phyloP scores from a whole-genome alignment of 2,329 filamentous ascomycete species.

The Microdochium trichocladiopsis region DNA sequence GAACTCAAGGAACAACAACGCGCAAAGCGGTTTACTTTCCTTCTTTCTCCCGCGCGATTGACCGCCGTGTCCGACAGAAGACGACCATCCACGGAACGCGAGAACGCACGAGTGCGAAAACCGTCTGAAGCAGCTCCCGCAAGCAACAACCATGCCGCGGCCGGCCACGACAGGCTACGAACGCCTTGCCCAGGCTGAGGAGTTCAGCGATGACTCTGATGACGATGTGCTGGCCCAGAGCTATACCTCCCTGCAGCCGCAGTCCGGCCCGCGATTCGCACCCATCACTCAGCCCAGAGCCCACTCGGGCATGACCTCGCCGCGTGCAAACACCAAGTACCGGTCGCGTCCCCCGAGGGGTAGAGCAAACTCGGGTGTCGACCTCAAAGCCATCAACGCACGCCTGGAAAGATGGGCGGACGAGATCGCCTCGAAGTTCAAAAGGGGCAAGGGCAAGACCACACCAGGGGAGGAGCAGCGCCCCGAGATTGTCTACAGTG shows the following conservation, averaged over 20 bases:
- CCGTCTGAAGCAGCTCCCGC: no score
- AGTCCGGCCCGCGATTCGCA: conserved; percentile 55
- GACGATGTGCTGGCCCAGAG: conserved; percentile 51
- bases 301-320: conserved; percentile 52
- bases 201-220: conserved; percentile 65
- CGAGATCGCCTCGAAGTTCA: conserved; percentile 96
- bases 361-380: conserved; percentile 76
- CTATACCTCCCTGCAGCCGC: conserved; percentile 45
- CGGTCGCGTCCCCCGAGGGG: conserved; percentile 39
- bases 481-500: conserved; percentile 93
- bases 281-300: conserved; percentile 55
- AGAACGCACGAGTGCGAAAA: no score
- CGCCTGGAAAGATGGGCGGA: conserved; percentile 94
- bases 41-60: no score
- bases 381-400: conserved; percentile 97
- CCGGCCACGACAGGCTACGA: conserved; percentile 78
- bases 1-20: no score
- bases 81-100: no score
- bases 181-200: conserved; percentile 75
- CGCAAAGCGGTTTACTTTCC: no score
- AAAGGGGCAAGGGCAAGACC: conserved; percentile 70
- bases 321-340: conserved; percentile 32
- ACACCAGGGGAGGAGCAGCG: conserved; percentile 71
- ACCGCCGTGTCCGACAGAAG: no score
- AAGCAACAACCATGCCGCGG: conserved; percentile 49